Base-by-base conservation (phyloP, 2,329 filamentous ascomycete species). In the Xylaria sp. region DNA sequence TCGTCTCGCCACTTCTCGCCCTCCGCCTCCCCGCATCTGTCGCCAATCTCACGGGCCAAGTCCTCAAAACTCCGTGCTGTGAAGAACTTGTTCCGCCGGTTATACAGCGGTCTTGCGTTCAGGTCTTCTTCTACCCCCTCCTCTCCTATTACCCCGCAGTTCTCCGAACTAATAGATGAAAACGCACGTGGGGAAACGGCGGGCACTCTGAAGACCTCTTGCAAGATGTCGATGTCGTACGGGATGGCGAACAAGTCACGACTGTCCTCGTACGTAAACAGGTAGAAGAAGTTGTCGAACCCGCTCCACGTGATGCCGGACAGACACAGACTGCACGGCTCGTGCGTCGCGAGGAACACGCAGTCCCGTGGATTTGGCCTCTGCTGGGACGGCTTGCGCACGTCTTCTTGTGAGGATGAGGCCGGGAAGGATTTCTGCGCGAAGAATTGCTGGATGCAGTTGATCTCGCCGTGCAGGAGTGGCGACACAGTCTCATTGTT, bases 401-500 rank as follows among this genome's bases (percentile, higher is more conserved):
- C 44, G 2, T 21, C 44, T 21, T 10, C 8, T 21, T 47, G 6
- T 47, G 44, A 21, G n/a, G 44, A 21, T 23, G 44, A 40, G 21
- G 40, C 23, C 1, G 81, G 75, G 68, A 79, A 78, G 23, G 74
- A 73, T 0, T 75, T 75, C 55, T 69, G 57, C 0, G 81, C 81
- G 78, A 87, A 88, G 79, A 88, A 88, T 37, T 83, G 78, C 72
- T 88, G 86, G 77, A 89, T 88, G 80, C 86, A 88, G 76, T 88
- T 86, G 76, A 88, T 87, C 72, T 89, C 87, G 69, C 86, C 87
- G 75, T 88, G 87, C 9, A 88, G 81, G 3, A 88, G 81, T 1
- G 87, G 87, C 4, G 86, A 88, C 0, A 75, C 76, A 12, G 81
- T 81, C 75, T 88, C 86, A 76, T 88, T 84, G 79, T 89, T 89